Conservation (phyloP, 2,329 filamentous ascomycete species). For the Drechslera avenae region DNA sequence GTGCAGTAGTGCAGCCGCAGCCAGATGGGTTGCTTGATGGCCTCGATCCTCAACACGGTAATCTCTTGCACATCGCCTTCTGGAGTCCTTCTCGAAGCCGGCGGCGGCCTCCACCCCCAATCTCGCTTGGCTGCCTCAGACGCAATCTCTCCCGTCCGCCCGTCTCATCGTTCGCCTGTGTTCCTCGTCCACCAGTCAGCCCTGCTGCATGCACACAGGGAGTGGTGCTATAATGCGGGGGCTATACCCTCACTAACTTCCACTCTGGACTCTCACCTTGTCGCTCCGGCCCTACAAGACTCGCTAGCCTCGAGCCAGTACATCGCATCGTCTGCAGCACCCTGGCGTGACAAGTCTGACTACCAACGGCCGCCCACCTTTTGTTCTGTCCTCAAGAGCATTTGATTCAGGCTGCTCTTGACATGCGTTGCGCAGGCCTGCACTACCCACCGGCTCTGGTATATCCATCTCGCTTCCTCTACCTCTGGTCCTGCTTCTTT, state of each 20-base stretch:
- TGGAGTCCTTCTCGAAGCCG: constrained; percentile 22
- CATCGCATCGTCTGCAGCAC: constrained; percentile 14
- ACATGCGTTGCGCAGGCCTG: constrained; percentile 14
- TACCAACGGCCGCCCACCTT: constrained; percentile 8
- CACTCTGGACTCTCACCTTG: constrained; percentile 27
- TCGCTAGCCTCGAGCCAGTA: constrained; percentile 15
- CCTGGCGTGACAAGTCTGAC: constrained; percentile 14
- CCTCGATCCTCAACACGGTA: not conserved
- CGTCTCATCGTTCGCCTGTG: constrained; percentile 33
- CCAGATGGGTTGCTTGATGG: constrained; percentile 7
- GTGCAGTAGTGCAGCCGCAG: constrained; percentile 22
- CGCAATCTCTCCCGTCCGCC: constrained; percentile 30
- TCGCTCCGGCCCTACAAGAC: constrained; percentile 17
- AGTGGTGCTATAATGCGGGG: constrained; percentile 41
- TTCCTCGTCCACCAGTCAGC: constrained; percentile 17
- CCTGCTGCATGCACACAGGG: constrained; percentile 24
- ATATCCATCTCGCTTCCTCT: constrained; percentile 21
- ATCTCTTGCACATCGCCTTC: constrained; percentile 12
- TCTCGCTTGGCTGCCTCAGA: constrained; percentile 24
- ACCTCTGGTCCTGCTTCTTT: constrained; percentile 12
- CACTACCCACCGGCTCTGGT: constrained; percentile 20
- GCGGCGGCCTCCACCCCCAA: constrained; percentile 14
- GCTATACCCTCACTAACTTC: constrained; percentile 23
- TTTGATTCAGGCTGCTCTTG: constrained; percentile 29
- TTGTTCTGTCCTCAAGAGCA: constrained; percentile 13